phyloP scores from a whole-genome alignment of 2,329 filamentous ascomycete genomes.

The Ophiosphaerella narmari region DNA sequence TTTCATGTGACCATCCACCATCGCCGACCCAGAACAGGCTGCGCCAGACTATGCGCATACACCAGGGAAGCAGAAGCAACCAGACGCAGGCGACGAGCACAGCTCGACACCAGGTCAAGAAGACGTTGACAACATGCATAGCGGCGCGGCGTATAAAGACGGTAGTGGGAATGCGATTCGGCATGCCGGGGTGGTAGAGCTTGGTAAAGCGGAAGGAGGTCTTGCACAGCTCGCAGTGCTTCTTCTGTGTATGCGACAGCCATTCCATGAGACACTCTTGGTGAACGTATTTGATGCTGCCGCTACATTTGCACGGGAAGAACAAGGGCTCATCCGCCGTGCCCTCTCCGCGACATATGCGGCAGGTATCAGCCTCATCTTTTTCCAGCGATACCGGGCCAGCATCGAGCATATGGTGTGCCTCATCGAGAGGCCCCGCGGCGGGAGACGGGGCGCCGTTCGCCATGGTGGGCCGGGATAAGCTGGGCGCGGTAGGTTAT shows the following conservation, averaged over 20 bases:
- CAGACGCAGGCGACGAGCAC: conserved; percentile 82
- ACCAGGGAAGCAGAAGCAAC: conserved; percentile 85
- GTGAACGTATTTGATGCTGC: conserved; percentile 98
- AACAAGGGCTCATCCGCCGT: conserved; percentile 84
- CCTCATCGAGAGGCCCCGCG: conserved; percentile 17
- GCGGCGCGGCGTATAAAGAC: conserved; percentile 81
- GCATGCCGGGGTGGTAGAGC: conserved; percentile 94
- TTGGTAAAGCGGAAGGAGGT: conserved; percentile 98
- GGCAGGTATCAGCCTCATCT: conserved; percentile 79
- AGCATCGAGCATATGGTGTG: conserved; percentile 18
- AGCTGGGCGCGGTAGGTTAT: background rate
- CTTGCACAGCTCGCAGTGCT: conserved; percentile 99
- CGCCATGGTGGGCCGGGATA: conserved; percentile 23
- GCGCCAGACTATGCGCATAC: conserved; percentile 90
- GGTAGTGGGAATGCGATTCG: conserved; percentile 74
- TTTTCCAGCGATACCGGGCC: conserved; percentile 39
- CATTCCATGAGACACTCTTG: conserved; percentile 99
- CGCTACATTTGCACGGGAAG: conserved; percentile 98
- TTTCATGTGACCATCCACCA: conserved; percentile 64
- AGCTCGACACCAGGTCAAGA: conserved; percentile 78
- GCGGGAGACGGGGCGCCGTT: conserved; percentile 20
- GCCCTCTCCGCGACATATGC: conserved; percentile 92
- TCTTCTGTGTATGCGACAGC: conserved; percentile 98
- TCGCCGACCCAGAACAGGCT: conserved; percentile 94
- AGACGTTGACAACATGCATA: conserved; percentile 71